Percentiles rank a stretch among this genome's conserved stretches.
These are phyloP conservation scores for Stenocarpella maydis DNA, from an alignment of 2,329 filamentous ascomycete genomes.

Conservation along the genomic window DNA sequence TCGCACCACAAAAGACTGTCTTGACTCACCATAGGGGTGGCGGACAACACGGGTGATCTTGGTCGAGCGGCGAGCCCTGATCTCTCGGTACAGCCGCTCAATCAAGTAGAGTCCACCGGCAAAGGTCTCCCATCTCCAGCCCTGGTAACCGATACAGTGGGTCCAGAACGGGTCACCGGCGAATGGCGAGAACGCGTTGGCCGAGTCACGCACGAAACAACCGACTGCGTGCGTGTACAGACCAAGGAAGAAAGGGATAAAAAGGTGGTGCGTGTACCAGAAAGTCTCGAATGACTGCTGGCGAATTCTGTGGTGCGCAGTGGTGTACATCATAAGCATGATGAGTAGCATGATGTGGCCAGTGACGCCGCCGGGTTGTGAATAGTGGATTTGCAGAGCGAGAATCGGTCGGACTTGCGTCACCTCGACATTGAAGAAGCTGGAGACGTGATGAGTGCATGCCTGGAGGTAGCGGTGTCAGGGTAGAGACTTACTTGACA, in stretches of 20 bases:
- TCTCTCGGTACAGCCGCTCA: slow-evolving; percentile 90
- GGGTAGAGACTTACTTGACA: slow-evolving; percentile 75
- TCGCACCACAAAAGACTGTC: neutral
- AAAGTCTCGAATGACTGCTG: slow-evolving; percentile 98
- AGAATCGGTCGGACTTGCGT: slow-evolving; percentile 80
- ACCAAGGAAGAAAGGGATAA: slow-evolving; percentile 91
- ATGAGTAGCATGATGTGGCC: slow-evolving; percentile 98
- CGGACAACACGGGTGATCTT: slow-evolving; percentile 93
- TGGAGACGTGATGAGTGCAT: slow-evolving; percentile 44
- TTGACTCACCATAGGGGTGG: slow-evolving; percentile 83
- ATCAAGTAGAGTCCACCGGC: slow-evolving; percentile 85
- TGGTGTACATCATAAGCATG: slow-evolving; percentile 99
- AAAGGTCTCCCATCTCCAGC: slow-evolving; percentile 95
- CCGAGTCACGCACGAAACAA: slow-evolving; percentile 92
- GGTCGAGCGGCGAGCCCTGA: slow-evolving; percentile 83
- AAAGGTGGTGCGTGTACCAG: slow-evolving; percentile 99
- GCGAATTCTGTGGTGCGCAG: slow-evolving; percentile 89
- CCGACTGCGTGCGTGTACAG: slow-evolving; percentile 96
- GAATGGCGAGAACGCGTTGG: slow-evolving; percentile 79
- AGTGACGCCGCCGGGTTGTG: slow-evolving; percentile 87
- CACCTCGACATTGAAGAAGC: slow-evolving; percentile 94
- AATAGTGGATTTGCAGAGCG: slow-evolving; percentile 91
- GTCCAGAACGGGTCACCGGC: slow-evolving; percentile 83
- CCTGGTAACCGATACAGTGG: slow-evolving; percentile 94
- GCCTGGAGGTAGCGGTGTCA: neutral